Base-by-base conservation (phyloP, 1,139 yeast genomes). In the Lodderomyces jiufengensis region DNA sequence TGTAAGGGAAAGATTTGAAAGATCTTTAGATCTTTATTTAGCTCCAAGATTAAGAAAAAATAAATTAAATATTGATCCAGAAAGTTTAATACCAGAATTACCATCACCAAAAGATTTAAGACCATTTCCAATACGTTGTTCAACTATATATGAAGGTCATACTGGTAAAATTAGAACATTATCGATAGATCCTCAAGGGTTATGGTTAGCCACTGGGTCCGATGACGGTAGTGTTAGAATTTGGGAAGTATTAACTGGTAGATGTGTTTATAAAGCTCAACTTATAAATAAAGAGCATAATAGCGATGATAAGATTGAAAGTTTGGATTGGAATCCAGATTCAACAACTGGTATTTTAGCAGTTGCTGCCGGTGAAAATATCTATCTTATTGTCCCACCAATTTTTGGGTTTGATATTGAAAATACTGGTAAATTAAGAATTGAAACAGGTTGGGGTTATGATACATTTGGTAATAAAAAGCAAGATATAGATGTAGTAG, bases 1-100 rank as follows among this genome's bases (percentile, higher is more conserved):
- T 43, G 75, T 92, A 24, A 76, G 96, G 51, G 99, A 92, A 61
- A 75, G 90, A 49, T 94, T 92, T 54, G 98, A 92, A 65, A 78
- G 99, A 55, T 84, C 95, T 45, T 70, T 92, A 54, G 99, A 92
- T 64, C 72, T 92, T 50, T 92, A 94, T 57, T 69, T 92, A 51
- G 98, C 98, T 4, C 99, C 99, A 44, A 80, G 99, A 63, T 92
- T 87, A 34, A 87, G 96, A 55, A 87, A 82, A 51, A 84, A 87
- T 59, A 87, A 88, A 63, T 73, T 88, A 52, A 84, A 90, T 55
- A 87, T 94, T 52, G 97, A 94, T 53, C 98, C 98, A 5, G 98
- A 92, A 47, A 84, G 95, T 33, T 76, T 92, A 55, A 81, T 92
- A 48, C 99, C 99, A 9, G 95, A 92, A 51, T 73, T 92, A 49